Base-by-base conservation (phyloP, 495 filamentous ascomycete species). In the Trichodelitschia bisporula region DNA sequence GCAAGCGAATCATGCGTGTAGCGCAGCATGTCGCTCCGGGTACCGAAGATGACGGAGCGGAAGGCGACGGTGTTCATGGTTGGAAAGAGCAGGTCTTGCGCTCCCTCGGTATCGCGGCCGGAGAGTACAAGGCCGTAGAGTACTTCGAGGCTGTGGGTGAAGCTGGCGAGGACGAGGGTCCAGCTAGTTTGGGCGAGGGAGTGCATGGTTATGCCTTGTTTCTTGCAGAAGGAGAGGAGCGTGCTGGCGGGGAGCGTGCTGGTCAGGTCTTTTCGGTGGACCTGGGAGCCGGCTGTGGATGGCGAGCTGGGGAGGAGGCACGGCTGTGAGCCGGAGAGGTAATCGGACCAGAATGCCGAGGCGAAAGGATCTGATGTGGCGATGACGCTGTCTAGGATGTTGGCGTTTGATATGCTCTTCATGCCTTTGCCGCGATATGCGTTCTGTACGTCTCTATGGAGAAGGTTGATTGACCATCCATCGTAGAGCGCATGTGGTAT, bases 401-500 rank as follows among this genome's bases (percentile, higher is more conserved):
- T 19, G 15, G 56, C 51, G 33, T 61, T 64, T 4, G 40, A 41
- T 10, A 52, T 55, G 18, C 69, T 54, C 3, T 45, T 15, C 2
- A 19, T 35, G 14, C 51, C 47, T 11, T 39, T 15, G 1, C 48
- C 57, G 11, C 51, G 25, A 37, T 77, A 80, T 12, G 70, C 63
- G 21, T 39, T 51, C 15, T 53, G 44, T 0, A 86, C 62, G 33
- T 79, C 72, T 24, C 59, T 49, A 38, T 79, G 70, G 8, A 86
- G 47, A 5, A 75, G 53, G 10, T 54, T 48, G 9, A 82, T 50
- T 5, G 73, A 79, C 55, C 62, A 72, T 5, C 77, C 77, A 43
- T 86, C 77, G 37, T 82, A 83, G 20, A 82, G 55, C 0, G 74
- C 76, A 45, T 86, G 77, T 2, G 77, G 61, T 28, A 82, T 66